These are phyloP conservation scores for Fusarium aywerte DNA, from an alignment of 2,329 filamentous ascomycete genomes.

Conservation along the genomic window DNA sequence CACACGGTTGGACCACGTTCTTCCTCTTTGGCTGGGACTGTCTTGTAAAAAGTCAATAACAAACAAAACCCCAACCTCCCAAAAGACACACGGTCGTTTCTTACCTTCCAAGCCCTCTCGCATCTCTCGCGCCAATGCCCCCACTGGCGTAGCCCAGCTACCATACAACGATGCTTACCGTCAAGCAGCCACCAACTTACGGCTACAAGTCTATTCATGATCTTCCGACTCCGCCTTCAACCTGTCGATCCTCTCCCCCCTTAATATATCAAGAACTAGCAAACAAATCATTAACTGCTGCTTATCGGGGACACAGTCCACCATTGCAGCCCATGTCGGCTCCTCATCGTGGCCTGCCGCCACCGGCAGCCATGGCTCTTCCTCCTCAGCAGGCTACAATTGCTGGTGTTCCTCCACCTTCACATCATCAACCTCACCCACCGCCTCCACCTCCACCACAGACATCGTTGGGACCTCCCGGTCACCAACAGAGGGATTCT, in stretches of 20 bases:
- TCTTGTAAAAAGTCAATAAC: slow-evolving; percentile 34
- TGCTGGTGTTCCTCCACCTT: slow-evolving; percentile 42
- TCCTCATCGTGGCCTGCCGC: slow-evolving; percentile 75
- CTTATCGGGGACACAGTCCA: slow-evolving; percentile 59
- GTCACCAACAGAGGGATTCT: slow-evolving; percentile 53
- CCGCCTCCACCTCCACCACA: slow-evolving; percentile 44
- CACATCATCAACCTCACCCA: slow-evolving; percentile 48
- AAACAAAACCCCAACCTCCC: slow-evolving; percentile 31
- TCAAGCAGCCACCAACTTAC: slow-evolving; percentile 68
- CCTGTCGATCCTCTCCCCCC: slow-evolving; percentile 66
- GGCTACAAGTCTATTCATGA: slow-evolving; percentile 71
- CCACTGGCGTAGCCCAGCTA: slow-evolving; percentile 44
- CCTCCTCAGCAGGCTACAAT: slow-evolving; percentile 58
- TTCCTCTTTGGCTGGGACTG: slow-evolving; percentile 8
- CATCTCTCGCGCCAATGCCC: slow-evolving; percentile 43
- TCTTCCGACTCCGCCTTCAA: slow-evolving; percentile 67
- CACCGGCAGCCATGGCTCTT: slow-evolving; percentile 72
- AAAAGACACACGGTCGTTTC: slow-evolving; percentile 7
- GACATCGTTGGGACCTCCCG: slow-evolving; percentile 45
- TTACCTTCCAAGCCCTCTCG: slow-evolving; percentile 12
- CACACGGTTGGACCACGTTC: slow-evolving; percentile 1
- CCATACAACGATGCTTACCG: slow-evolving; percentile 67
- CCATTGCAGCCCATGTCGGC: slow-evolving; percentile 71
- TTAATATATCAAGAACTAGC: slow-evolving; percentile 61
- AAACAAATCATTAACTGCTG: slow-evolving; percentile 54